Conservation (phyloP, 2,329 filamentous ascomycete genomes). For the Hypomyces rosellus region DNA sequence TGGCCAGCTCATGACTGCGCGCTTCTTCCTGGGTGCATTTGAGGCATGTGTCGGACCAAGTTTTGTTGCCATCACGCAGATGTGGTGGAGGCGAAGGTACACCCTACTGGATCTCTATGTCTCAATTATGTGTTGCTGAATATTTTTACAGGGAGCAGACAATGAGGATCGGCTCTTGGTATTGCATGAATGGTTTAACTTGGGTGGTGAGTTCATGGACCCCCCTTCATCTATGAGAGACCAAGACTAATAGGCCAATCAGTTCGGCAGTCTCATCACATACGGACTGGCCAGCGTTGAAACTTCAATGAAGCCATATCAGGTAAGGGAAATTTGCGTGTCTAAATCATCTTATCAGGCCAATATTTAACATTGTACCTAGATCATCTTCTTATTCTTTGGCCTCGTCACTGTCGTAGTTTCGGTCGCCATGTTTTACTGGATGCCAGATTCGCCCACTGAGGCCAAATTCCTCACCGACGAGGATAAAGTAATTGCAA, state of each 20-base stretch:
- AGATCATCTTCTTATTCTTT: slow-evolving; percentile 50
- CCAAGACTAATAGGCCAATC: background rate
- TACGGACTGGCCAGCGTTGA: slow-evolving; percentile 54
- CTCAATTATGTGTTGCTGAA: background rate
- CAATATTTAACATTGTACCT: background rate
- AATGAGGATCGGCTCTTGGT: slow-evolving; percentile 50
- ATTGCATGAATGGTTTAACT: slow-evolving; percentile 54
- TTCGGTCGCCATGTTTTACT: slow-evolving; percentile 37
- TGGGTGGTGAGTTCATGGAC: slow-evolving; percentile 36
- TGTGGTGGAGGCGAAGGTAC: slow-evolving; percentile 53
- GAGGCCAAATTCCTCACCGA: slow-evolving; percentile 46
- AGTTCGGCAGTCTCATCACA: slow-evolving; percentile 48
- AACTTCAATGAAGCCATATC: slow-evolving; percentile 39
- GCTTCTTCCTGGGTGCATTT: slow-evolving; percentile 53
- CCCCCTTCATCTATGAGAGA: background rate
- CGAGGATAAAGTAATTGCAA: slow-evolving; percentile 44
- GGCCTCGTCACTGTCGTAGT: slow-evolving; percentile 45
- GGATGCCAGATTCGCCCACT: slow-evolving; percentile 45
- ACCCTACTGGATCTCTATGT: background rate
- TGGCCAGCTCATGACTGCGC: slow-evolving; percentile 40
- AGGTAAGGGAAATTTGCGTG: slow-evolving; percentile 26
- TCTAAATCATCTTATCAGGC: background rate
- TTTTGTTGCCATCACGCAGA: slow-evolving; percentile 52
- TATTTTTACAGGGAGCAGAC: slow-evolving; percentile 44
- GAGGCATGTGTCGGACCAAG: slow-evolving; percentile 43